Evolutionary conservation across 2,329 filamentous ascomycete species (phyloP).

Genomic region (Pseudocercospora ulei): DNA sequence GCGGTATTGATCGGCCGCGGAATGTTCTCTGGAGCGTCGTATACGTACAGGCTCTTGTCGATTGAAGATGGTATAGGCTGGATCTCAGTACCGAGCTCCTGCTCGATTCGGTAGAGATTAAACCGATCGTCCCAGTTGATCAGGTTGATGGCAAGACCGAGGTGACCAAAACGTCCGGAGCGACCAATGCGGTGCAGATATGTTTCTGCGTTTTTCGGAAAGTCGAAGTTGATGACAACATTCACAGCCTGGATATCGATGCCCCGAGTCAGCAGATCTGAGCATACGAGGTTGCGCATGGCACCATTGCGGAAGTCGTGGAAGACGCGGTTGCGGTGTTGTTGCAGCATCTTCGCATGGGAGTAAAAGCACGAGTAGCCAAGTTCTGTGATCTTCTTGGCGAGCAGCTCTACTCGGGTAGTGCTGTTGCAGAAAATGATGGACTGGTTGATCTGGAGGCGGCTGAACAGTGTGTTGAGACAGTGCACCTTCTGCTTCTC

Average conservation of each 20-base stretch:
- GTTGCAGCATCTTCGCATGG: constrained; percentile 94
- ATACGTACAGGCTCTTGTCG: constrained; percentile 96
- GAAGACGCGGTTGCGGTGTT: constrained; percentile 94
- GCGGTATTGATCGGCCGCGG: constrained; percentile 65
- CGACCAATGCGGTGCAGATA: constrained; percentile 97
- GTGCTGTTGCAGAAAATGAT: constrained; percentile 99
- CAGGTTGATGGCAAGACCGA: constrained; percentile 94
- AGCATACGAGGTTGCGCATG: constrained; percentile 95
- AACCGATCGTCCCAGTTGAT: constrained; percentile 99
- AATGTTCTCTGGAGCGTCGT: constrained; percentile 90
- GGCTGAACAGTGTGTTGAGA: constrained; percentile 95
- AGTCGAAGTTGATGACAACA: constrained; percentile 99
- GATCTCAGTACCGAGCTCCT: constrained; percentile 93
- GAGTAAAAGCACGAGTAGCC: constrained; percentile 99
- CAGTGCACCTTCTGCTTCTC: constrained; percentile 99
- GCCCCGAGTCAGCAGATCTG: constrained; percentile 91
- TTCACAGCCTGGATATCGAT: constrained; percentile 99
- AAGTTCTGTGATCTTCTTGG: constrained; percentile 98
- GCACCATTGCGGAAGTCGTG: constrained; percentile 98
- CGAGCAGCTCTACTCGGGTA: constrained; percentile 90
- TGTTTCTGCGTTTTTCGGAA: constrained; percentile 97
- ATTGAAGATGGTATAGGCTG: constrained; percentile 89
- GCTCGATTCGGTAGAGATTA: constrained; percentile 97
- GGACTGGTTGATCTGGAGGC: constrained; percentile 98
- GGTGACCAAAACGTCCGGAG: constrained; percentile 90